phyloP scores from a whole-genome alignment of 2,329 filamentous ascomycete genomes.

The Pezicula radicicola region DNA sequence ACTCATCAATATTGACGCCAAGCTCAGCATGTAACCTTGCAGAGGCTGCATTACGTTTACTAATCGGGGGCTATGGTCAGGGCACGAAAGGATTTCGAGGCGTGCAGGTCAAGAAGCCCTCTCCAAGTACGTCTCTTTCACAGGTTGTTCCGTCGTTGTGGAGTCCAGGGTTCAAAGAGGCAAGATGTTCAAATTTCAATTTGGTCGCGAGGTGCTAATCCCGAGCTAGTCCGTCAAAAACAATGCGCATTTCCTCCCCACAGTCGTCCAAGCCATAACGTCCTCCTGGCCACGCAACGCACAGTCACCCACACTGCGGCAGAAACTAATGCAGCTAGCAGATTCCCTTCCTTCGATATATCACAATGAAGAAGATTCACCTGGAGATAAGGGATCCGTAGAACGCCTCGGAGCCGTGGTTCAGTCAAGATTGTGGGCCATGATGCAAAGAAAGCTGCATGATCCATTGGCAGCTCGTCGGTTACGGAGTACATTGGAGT shows the following conservation, averaged over 20 bases:
- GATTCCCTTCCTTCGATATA: background rate
- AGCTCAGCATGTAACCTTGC: conserved; percentile 5
- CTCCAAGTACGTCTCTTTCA: conserved; percentile 10
- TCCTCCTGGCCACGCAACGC: conserved; percentile 10
- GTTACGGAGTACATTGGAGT: background rate
- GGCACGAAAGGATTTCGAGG: background rate
- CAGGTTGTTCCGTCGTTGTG: conserved; percentile 19
- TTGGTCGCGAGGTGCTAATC: background rate
- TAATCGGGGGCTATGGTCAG: conserved; percentile 8
- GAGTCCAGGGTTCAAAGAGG: conserved; percentile 23
- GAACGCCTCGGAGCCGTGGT: background rate
- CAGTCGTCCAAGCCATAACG: conserved; percentile 12
- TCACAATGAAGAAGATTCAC: background rate
- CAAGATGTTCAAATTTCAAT: conserved; percentile 1
- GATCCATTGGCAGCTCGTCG: conserved; percentile 5
- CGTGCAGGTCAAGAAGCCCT: conserved; percentile 10
- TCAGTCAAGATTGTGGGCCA: conserved; percentile 5
- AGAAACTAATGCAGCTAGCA: conserved; percentile 13
- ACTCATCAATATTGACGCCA: background rate
- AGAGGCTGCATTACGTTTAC: conserved; percentile 7
- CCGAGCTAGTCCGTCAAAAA: conserved; percentile 14
- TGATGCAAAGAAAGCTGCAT: conserved; percentile 5
- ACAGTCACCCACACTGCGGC: conserved; percentile 17
- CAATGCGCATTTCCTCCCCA: conserved; percentile 13
- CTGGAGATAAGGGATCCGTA: background rate